These are phyloP conservation scores for Mucor plumbeus DNA, from an alignment of 371 early-diverging fungal genomes.

Conservation along the genomic window DNA sequence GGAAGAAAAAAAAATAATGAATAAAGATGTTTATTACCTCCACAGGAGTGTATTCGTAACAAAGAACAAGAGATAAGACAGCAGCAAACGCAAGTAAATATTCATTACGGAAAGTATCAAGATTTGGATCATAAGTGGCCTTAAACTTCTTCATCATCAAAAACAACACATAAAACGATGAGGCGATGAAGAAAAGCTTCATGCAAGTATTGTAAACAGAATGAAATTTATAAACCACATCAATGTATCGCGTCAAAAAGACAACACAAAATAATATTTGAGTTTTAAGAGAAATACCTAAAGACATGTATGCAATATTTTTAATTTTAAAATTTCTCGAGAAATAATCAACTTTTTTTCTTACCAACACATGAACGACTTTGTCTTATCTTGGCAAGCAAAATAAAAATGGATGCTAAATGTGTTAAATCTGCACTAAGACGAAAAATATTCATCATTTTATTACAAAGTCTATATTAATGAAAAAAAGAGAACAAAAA, in stretches of 20 bases:
- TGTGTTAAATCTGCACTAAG: slow-evolving; percentile 94
- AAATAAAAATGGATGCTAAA: slow-evolving; percentile 91
- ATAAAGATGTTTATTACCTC: slow-evolving; percentile 95
- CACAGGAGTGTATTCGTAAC: slow-evolving; percentile 71
- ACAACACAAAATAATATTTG: slow-evolving; percentile 95
- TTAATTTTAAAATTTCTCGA: slow-evolving; percentile 19
- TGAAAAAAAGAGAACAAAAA: slow-evolving; percentile 25
- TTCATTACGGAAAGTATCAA: slow-evolving; percentile 94
- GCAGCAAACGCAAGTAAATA: slow-evolving; percentile 76
- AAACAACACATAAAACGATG: slow-evolving; percentile 89
- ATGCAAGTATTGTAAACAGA: slow-evolving; percentile 94
- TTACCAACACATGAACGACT: slow-evolving; percentile 18
- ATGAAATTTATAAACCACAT: slow-evolving; percentile 78
- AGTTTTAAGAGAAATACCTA: slow-evolving; percentile 98
- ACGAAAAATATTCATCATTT: slow-evolving; percentile 89
- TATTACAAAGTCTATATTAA: slow-evolving; percentile 24
- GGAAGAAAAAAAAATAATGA: slow-evolving; percentile 92
- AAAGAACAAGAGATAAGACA: slow-evolving; percentile 74
- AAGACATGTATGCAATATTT: slow-evolving; percentile 57
- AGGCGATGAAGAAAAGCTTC: slow-evolving; percentile 94
- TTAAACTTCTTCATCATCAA: slow-evolving; percentile 88
- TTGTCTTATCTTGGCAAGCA: slow-evolving; percentile 86
- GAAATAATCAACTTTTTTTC: too few relatives aligned
- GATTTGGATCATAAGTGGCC: slow-evolving; percentile 89
- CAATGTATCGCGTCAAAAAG: slow-evolving; percentile 97